These are phyloP conservation scores for Coemansia sp. DNA, from an alignment of 192 early-diverging fungal species.

Conservation along the genomic window DNA sequence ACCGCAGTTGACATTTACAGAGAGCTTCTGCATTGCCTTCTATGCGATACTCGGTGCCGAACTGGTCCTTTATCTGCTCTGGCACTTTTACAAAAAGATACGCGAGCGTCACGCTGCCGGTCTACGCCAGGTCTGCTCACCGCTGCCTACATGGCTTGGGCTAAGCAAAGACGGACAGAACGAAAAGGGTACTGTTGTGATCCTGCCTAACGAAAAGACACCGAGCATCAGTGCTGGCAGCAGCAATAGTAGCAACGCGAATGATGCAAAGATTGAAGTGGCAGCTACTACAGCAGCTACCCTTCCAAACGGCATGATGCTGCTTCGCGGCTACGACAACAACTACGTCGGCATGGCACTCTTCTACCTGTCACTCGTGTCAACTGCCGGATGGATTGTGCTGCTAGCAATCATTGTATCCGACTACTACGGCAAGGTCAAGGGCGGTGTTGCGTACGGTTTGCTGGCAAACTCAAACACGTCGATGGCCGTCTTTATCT, in stretches of 20 bases:
- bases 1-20: slow-evolving; percentile 49
- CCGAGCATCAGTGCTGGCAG: not conserved
- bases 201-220: not conserved
- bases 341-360: slow-evolving; percentile 57
- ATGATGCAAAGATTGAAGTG: not conserved
- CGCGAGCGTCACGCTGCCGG: slow-evolving; percentile 18
- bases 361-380: slow-evolving; percentile 50
- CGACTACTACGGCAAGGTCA: slow-evolving; percentile 72
- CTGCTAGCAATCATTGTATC: slow-evolving; percentile 65
- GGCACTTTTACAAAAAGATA: slow-evolving; percentile 56
- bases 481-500: slow-evolving; percentile 62
- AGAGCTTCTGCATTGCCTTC: slow-evolving; percentile 58
- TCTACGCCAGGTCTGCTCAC: slow-evolving; percentile 27
- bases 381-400: slow-evolving; percentile 64
- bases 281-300: not conserved
- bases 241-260: slow-evolving; percentile 1
- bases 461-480: slow-evolving; percentile 63
- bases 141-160: slow-evolving; percentile 7
- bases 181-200: slow-evolving; percentile 17
- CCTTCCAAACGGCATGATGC: slow-evolving; percentile 40
- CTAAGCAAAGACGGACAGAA: slow-evolving; percentile 1
- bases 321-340: slow-evolving; percentile 63
- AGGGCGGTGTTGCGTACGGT: slow-evolving; percentile 52
- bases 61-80: slow-evolving; percentile 44
- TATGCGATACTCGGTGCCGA: slow-evolving; percentile 52